Percentiles rank a stretch among this genome's conserved stretches.
Evolutionary conservation across 192 early-diverging fungal genomes (phyloP).

Genomic region (Glomus cerebriforme): DNA sequence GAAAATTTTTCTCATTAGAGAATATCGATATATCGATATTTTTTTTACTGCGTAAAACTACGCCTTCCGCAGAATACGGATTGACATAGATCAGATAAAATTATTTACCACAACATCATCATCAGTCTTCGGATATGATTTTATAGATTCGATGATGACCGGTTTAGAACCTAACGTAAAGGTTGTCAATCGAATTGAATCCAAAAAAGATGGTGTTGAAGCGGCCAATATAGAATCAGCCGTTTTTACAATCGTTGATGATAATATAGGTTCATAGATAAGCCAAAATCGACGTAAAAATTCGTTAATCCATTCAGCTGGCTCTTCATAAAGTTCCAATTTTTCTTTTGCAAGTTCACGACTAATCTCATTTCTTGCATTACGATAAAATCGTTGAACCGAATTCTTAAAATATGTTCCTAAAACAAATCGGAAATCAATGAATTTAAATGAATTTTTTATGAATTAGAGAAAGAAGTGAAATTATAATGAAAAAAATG

Average conservation of each 20-base stretch:
- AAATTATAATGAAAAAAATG: neutral
- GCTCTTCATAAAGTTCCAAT: conserved; percentile 55
- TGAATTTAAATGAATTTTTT: neutral
- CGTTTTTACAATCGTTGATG: conserved; percentile 67
- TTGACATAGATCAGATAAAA: no score
- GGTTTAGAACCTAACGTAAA: conserved; percentile 82
- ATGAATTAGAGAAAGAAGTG: neutral
- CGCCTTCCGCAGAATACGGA: no score
- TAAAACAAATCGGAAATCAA: conserved; percentile 30
- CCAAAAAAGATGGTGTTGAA: conserved; percentile 78
- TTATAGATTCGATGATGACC: conserved; percentile 69
- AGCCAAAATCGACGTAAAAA: conserved; percentile 87
- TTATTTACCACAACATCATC: conserved; percentile 65
- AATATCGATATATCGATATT: no score
- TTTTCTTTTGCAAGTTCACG: conserved; percentile 60
- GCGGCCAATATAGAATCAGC: conserved; percentile 76
- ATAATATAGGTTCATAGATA: conserved; percentile 86
- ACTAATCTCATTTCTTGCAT: conserved; percentile 68
- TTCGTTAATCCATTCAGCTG: conserved; percentile 91
- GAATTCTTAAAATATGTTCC: conserved; percentile 77
- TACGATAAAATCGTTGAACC: conserved; percentile 66
- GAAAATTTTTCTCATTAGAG: no score
- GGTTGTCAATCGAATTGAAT: conserved; percentile 70
- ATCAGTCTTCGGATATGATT: conserved; percentile 73
- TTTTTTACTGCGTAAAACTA: no score